Conservation (phyloP, 2,329 filamentous ascomycete species). For the Penicillium sumatraense region DNA sequence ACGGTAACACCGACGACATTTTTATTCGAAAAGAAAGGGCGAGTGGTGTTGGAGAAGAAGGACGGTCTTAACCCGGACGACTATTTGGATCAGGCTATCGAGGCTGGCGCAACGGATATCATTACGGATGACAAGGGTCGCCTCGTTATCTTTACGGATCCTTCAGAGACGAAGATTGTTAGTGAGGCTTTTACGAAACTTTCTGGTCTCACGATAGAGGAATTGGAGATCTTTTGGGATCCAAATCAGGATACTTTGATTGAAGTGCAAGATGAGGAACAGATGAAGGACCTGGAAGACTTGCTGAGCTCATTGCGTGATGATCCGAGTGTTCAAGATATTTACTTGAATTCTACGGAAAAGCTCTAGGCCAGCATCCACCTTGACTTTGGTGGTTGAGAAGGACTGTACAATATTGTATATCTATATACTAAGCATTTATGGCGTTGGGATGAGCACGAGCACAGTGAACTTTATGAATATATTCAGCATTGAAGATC, state of each 20-base stretch:
- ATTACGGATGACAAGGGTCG: constrained; percentile 67
- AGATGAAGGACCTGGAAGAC: constrained; percentile 61
- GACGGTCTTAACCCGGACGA: constrained; percentile 66
- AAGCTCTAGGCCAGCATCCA: no score
- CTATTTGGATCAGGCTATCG: constrained; percentile 78
- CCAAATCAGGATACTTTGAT: constrained; percentile 80
- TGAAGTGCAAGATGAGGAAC: constrained; percentile 61
- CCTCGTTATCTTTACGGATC: constrained; percentile 72
- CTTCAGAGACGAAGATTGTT: constrained; percentile 66
- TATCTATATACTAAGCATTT: constrained; percentile 21
- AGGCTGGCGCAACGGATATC: constrained; percentile 71
- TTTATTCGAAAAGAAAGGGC: constrained; percentile 81
- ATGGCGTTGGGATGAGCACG: constrained; percentile 9
- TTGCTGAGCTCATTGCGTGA: constrained; percentile 64
- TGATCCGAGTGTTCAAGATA: constrained; percentile 72
- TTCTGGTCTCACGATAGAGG: constrained; percentile 69
- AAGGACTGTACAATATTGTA: constrained; percentile 21
- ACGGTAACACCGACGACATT: constrained; percentile 75
- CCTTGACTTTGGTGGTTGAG: not conserved
- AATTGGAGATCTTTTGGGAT: constrained; percentile 82
- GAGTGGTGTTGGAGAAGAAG: constrained; percentile 69
- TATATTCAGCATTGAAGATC: not conserved
- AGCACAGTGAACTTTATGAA: not conserved
- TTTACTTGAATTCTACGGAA: constrained; percentile 70
- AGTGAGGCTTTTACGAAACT: constrained; percentile 66